Base-by-base conservation (phyloP, 1,284 basidiomycete species). In the Meripilus lineatus region DNA sequence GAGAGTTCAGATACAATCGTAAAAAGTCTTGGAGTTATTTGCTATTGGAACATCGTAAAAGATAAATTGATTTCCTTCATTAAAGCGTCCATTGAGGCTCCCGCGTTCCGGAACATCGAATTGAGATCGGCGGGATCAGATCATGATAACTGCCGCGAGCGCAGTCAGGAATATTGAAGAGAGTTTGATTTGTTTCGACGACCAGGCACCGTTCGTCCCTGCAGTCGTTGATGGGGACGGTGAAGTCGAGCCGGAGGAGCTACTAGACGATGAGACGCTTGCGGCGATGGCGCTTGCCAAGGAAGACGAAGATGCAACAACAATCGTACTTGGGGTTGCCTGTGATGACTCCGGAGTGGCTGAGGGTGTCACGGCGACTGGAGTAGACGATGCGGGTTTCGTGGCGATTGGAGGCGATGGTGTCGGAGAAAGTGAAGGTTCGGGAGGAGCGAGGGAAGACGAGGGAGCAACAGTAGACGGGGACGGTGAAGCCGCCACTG, bases 401-500 rank as follows among this genome's bases (percentile, higher is more conserved):
- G 7, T 26, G 15, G 34, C 15, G 5, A 24, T 6, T 36, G 34
- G 5, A 5, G 40, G 15, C 4, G 40, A 23, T 18, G 30, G 5
- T 34, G 23, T 8, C 6, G 26, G 17, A 24, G 18, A 11, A 24
- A 24, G 8, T 17, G 37, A 11, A 13, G 18, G 11, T 13, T 32
- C 26, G 22, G 25, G n/a, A n/a, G 45, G 13, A 13, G 35, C 21
- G 43, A 30, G 6, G 32, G 50, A 28, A 4, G 52, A 26, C 17
- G 58, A 25, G 11, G 50, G 26, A 17, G 48, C 38, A 6, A 35
- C 37, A n/a, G 48, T 33, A 17, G 32, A 13, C 5, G 47, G 13
- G 3, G 41, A 20, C 4, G 45, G 15, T 2, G 47, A 38, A 11
- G 32, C n/a, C 3, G 48, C 32, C 6, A 38, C 32, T 8, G 41